Evolutionary conservation across 257 asterid genomes (phyloP), one percentile per base, ranked within the genome.

Genomic region (Anisodus tanguticus): DNA sequence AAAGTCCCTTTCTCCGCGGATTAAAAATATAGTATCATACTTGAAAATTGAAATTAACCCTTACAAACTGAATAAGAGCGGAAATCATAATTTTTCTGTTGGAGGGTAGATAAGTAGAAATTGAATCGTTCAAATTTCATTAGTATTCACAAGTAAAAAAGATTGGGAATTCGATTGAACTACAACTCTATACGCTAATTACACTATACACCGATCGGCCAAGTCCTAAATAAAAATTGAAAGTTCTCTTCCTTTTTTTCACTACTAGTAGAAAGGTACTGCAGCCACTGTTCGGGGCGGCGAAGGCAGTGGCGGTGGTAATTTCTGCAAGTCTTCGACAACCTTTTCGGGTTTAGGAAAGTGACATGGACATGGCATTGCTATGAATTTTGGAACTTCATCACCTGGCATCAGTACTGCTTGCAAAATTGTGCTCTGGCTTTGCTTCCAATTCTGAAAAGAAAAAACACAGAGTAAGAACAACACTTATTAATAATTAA

Each of bases 331-430:
- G 82, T 86, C 88, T 8, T 81, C 86, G 9, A 82, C 83, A 71
- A 87, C 70, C 19, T 68, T 84, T 69, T 45, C 87, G 9, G 85
- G 81, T 6, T 83, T 78, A 85, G 86, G 92, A 85, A 91, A 92
- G 54, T 87, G 87, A 60, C 94, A 90, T 1, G 95, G 95, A 74
- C 92, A 90, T 67, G 97, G 95, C 91, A 91, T 13, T 78, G 97
- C 97, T 74, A 93, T 88, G 90, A 92, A 93, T 85, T 78, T 92
- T 1, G 97, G 91, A 49, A 92, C 85, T 22, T 86, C 81, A 80
- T 93, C 97, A 51, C 97, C 97, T 5, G 97, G 92, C 99, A 96
- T 96, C 82, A 95, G 76, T 0, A 94, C 98, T 11, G 93, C 97
- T 15, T 98, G 91, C 89, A 92, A 88, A 85, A 94, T 91, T 90